These are phyloP conservation scores for Hymenoscyphus fructigenus DNA, from an alignment of 2,329 filamentous ascomycete genomes.

Conservation along the genomic window DNA sequence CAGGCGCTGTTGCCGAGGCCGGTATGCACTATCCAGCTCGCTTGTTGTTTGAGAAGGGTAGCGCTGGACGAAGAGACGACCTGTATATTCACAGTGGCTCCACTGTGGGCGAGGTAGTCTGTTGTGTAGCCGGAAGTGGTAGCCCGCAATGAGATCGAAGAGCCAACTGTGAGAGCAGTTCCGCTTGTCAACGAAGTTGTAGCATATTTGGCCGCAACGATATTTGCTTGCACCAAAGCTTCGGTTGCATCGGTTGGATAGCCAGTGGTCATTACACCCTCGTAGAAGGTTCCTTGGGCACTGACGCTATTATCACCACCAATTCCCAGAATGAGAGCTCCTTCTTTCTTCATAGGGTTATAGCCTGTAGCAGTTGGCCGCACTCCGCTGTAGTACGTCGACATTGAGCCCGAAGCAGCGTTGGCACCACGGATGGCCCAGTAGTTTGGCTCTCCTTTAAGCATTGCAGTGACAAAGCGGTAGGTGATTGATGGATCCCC, in stretches of 20 bases:
- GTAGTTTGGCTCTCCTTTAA: conserved; percentile 56
- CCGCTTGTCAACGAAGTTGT: conserved; percentile 48
- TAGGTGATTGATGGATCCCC: conserved; percentile 51
- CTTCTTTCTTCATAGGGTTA: conserved; percentile 60
- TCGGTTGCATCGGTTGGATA: conserved; percentile 61
- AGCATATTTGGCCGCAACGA: conserved; percentile 59
- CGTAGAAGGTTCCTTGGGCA: conserved; percentile 64
- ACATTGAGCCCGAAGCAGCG: conserved; percentile 51
- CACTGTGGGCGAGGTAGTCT: conserved; percentile 55
- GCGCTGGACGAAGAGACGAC: conserved; percentile 52
- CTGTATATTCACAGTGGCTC: conserved; percentile 52
- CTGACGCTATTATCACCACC: conserved; percentile 59
- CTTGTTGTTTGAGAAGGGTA: conserved; percentile 49
- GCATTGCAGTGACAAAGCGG: conserved; percentile 55
- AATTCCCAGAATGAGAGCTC: conserved; percentile 67
- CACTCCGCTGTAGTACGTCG: conserved; percentile 58
- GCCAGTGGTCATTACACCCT: conserved; percentile 62
- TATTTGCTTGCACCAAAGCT: conserved; percentile 57
- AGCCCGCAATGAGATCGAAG: conserved; percentile 51
- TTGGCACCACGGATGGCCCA: conserved; percentile 63
- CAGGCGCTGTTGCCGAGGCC: conserved; percentile 58
- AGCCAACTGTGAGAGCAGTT: conserved; percentile 46
- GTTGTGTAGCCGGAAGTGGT: conserved; percentile 55
- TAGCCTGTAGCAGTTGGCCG: conserved; percentile 55
- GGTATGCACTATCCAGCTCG: conserved; percentile 53